A percentile compares a stretch with the other conserved stretches of the same genome.
These are phyloP conservation scores for Starmerella stellata DNA, from an alignment of 805 yeast species.

Conservation along the genomic window DNA sequence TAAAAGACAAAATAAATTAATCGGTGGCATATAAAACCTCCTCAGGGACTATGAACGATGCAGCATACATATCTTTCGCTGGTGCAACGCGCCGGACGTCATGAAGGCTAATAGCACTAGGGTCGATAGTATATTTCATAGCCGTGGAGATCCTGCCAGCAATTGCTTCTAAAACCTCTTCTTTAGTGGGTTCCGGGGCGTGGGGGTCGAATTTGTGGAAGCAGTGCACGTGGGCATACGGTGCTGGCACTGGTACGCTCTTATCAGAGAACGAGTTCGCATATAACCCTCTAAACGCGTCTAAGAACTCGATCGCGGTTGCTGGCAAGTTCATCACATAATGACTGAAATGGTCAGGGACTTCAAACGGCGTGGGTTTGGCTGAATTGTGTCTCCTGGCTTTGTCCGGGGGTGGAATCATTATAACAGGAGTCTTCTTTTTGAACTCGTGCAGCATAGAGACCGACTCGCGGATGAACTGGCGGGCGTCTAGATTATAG, in stretches of 20 bases:
- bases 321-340: conserved; percentile 95
- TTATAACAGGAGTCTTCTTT: conserved; percentile 19
- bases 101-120: conserved; percentile 44
- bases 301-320: conserved; percentile 66
- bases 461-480: conserved; percentile 50
- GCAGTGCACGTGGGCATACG: conserved; percentile 73
- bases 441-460: conserved; percentile 32
- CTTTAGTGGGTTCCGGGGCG: conserved; percentile 52
- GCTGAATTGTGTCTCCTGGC: background rate
- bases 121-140: conserved; percentile 30
- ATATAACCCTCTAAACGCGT: conserved; percentile 61
- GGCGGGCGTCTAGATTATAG: conserved; percentile 64
- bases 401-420: conserved; percentile 10
- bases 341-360: conserved; percentile 43
- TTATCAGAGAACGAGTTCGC: conserved; percentile 21
- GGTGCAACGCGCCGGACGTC: conserved; percentile 90
- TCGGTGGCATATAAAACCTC: conserved; percentile 24
- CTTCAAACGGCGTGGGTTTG: conserved; percentile 12
- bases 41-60: conserved; percentile 44
- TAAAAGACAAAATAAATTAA: too few species aligned
- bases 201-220: conserved; percentile 72
- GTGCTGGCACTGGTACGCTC: conserved; percentile 37
- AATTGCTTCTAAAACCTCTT: conserved; percentile 51
- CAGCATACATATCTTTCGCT: conserved; percentile 89
- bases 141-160: conserved; percentile 34